Base-by-base conservation (phyloP, 495 filamentous ascomycete species). In the Patellaria atrata region DNA sequence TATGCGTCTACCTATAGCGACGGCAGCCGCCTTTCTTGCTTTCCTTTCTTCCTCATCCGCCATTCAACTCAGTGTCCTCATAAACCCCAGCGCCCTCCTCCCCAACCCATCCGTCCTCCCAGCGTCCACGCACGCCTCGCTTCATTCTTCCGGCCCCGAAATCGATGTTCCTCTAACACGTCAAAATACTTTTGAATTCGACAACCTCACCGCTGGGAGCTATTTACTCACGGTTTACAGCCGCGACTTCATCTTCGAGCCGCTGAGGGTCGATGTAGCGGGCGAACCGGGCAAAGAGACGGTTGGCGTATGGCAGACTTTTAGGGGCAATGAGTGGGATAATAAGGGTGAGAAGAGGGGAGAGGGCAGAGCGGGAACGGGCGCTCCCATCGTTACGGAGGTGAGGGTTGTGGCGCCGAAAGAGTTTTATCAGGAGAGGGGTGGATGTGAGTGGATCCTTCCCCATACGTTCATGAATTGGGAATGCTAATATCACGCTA, bases 221-320 rank as follows among this genome's bases (percentile, higher is more conserved):
- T 97, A 93, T 51, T 65, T 94, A 2, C 69, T 81, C 13, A 79
- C 87, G 45, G 64, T 94, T n/a, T 64, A 78, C 52, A 75, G 73
- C 45, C 51, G 61, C 2, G 82, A 80, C 23, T 72, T 75, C 51
- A 66, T 67, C 30, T 94, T 94, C 47, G 65, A 70, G 41, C 74
- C 81, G 2, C 59, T 86, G 44, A 63, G 83, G 4, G 63, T 94
- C 4, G 85, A 94, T 53, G 68, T 93, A 21, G 36, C 30, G 11
- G 41, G 34, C 24, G 34, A 52, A n/a, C 45, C 59, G 12, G 57
- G 57, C 21, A 38, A 50, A 28, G 43, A 53, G 34, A 44, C 58
- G 14, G 69, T 79, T 3, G 44, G 69, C n/a, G 71, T 75, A 20
- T 85, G 79, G 77, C 77, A 83, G 59, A 91, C 83, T 16, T 92